Percentiles rank a stretch among this genome's conserved stretches.
phyloP scores from a whole-genome alignment of 176 grass and related monocot genomes.

The Paspalum vaginatum region DNA sequence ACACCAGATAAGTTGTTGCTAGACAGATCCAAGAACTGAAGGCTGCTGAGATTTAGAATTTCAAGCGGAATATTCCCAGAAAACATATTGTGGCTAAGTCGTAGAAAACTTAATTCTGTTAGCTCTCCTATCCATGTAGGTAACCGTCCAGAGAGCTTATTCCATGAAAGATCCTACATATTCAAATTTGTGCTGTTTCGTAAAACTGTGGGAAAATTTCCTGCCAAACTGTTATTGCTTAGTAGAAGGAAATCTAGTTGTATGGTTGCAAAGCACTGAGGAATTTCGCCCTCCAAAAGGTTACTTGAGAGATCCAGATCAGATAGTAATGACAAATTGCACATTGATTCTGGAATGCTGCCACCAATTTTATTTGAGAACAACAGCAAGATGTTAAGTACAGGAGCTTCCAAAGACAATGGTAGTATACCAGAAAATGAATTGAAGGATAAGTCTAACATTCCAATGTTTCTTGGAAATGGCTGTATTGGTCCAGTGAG shows the following conservation, averaged over 20 bases:
- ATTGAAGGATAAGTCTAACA: neutral
- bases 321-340: neutral
- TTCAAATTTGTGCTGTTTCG: neutral
- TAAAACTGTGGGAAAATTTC: neutral
- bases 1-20: slow-evolving; percentile 1
- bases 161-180: neutral
- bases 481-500: neutral
- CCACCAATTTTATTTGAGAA: neutral
- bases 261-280: neutral
- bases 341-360: neutral
- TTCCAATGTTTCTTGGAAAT: neutral
- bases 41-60: neutral
- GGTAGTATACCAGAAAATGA: neutral
- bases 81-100: slow-evolving; percentile 27
- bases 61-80: slow-evolving; percentile 27
- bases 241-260: neutral
- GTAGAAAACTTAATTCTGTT: neutral
- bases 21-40: neutral
- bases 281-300: neutral
- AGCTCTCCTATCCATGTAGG: neutral
- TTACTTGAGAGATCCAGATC: neutral
- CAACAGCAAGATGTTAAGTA: neutral
- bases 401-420: neutral
- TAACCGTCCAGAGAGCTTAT: neutral
- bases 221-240: neutral